Evolutionary conservation across 352 stramenopile species (phyloP).

Genomic region (Phytophthora pistaciae): DNA sequence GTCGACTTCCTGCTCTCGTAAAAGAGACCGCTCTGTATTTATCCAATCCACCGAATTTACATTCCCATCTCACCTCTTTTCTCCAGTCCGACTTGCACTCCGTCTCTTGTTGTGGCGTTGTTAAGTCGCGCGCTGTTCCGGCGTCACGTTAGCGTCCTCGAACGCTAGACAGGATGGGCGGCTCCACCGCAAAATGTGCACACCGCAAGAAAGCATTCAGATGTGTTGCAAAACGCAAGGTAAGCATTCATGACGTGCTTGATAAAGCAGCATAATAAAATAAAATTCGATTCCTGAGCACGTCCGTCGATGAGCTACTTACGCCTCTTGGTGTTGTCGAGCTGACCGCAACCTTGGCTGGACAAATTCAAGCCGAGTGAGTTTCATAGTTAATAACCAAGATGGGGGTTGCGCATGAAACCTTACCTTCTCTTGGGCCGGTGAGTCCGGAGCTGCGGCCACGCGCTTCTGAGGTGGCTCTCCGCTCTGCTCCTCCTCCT

Average conservation of each 20-base stretch:
- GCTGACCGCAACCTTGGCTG: constrained; percentile 25
- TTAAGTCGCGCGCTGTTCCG: constrained; percentile 9
- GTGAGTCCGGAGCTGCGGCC: background rate
- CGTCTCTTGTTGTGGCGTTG: constrained; percentile 28
- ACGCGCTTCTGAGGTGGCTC: constrained; percentile 23
- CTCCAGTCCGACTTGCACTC: constrained; percentile 18
- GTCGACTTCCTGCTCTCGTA: constrained; percentile 59
- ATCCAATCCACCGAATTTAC: constrained; percentile 14
- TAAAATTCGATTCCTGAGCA: background rate
- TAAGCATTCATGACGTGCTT: constrained; percentile 2
- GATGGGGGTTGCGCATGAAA: background rate
- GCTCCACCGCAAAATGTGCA: constrained; percentile 2
- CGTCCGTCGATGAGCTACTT: background rate
- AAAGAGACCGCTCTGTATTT: constrained; percentile 33
- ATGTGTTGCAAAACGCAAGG: constrained; percentile 2
- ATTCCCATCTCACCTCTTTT: constrained; percentile 22
- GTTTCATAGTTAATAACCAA: background rate
- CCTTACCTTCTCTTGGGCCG: constrained; percentile 25
- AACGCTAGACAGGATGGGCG: constrained; percentile 27
- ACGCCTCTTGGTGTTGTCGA: constrained; percentile 16
- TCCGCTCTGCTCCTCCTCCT: constrained; percentile 25
- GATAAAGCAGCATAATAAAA: constrained; percentile 15
- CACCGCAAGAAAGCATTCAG: constrained; percentile 11
- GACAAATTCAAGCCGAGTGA: constrained; percentile 1
- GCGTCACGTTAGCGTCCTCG: constrained; percentile 17